Evolutionary conservation across 306 rosid species (phyloP), one percentile per base, ranked within the genome.

Genomic region (Begonia loranthoides): DNA sequence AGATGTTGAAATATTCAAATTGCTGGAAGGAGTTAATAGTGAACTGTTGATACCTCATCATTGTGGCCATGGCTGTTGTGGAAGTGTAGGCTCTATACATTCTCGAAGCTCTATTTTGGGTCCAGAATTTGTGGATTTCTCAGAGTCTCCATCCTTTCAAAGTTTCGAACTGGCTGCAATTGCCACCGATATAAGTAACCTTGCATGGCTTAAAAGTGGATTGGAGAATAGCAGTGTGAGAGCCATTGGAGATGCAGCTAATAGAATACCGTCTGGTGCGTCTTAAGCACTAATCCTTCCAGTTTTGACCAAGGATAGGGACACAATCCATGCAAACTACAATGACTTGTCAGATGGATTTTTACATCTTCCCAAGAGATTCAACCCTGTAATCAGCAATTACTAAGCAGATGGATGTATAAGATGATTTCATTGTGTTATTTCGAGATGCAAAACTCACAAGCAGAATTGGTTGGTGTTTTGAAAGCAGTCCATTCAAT

Each of bases 131-230:
- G 56, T 76, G 33, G 99, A 90, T 38, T 86, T 61, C 63, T 64
- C 81, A 7, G 99, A 90, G 52, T 79, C 92, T 21, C 74, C 72
- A 17, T 74, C 81, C 15, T 82, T 86, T 53, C 80, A 86, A 10
- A 90, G 78, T 71, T 83, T 78, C 57, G 95, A 90, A 76, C 59
- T 82, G 69, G 95, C 95, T 65, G 87, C 94, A 58, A 82, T 86
- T 56, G 95, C 95, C 58, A 73, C 95, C 4, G 99, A 90, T 57
- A 72, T 86, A 57, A 86, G 92, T 50, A 86, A 80, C 66, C 85
- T 86, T 57, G 95, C 95, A 66, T 90, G 99, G 95, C 80, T 86
- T 54, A 90, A 78, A 63, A 82, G 95, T 74, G 97, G 95, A 60
- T 72, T 85, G 72, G 95, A 85, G 83, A 82, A 68, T 67, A 75